Conservation (phyloP, 1,139 yeast genomes). For the Candida albicans region DNA sequence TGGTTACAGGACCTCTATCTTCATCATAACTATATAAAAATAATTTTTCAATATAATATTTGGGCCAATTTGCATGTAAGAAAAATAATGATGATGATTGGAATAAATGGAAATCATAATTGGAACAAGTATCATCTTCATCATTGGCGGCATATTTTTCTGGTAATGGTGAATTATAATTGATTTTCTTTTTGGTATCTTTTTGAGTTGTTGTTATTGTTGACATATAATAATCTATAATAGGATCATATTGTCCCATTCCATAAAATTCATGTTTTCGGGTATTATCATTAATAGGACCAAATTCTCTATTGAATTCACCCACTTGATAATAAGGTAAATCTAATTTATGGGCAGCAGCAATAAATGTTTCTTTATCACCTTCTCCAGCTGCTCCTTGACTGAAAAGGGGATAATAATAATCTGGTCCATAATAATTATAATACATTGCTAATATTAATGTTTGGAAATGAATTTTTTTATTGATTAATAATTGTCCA, state of each 20-base stretch:
- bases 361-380: constrained; percentile 62
- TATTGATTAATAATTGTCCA: constrained; percentile 57
- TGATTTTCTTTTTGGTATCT: constrained; percentile 7
- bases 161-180: constrained; percentile 17
- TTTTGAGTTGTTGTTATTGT: constrained; percentile 9
- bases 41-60: constrained; percentile 25
- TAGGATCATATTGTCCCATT: constrained; percentile 44
- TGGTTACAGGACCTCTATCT: constrained; percentile 36
- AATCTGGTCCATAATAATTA: constrained; percentile 54
- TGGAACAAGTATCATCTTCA: constrained; percentile 21
- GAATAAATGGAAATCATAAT: constrained; percentile 32
- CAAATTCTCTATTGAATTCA: constrained; percentile 40
- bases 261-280: constrained; percentile 31
- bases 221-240: constrained; percentile 31
- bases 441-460: constrained; percentile 55
- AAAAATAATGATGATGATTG: constrained; percentile 31
- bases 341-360: constrained; percentile 54
- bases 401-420: constrained; percentile 52
- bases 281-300: constrained; percentile 23
- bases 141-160: constrained; percentile 24
- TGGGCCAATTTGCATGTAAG: constrained; percentile 44
- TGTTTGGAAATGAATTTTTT: constrained; percentile 48
- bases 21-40: constrained; percentile 22
- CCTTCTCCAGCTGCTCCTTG: constrained; percentile 66
- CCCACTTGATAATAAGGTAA: constrained; percentile 56